Evolutionary conservation across 2,329 filamentous ascomycete species (phyloP).

Genomic region (Colletotrichum musae): DNA sequence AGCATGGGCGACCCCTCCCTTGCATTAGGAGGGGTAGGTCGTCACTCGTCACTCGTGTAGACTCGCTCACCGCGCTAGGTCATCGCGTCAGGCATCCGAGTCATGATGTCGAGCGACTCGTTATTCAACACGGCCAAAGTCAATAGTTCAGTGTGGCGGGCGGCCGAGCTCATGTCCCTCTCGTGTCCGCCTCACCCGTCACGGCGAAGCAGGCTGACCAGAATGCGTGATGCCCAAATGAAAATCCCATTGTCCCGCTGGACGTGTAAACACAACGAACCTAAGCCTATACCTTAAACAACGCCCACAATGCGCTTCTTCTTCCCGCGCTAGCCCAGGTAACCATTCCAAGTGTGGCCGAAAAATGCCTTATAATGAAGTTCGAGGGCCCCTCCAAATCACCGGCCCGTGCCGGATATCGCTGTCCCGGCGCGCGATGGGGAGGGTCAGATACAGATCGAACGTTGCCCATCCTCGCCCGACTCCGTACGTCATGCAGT

Average conservation of each 20-base stretch:
- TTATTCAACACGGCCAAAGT: too few species aligned
- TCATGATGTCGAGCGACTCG: too few species aligned
- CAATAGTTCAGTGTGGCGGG: too few species aligned
- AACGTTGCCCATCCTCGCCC: background rate
- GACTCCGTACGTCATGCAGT: constrained; percentile 5
- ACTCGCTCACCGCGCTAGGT: too few species aligned
- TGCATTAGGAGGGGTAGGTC: too few species aligned
- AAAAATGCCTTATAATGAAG: background rate
- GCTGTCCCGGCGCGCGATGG: background rate
- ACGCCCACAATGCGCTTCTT: constrained; percentile 37
- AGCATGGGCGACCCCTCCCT: background rate
- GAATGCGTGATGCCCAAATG: constrained; percentile 22
- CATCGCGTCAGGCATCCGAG: too few species aligned
- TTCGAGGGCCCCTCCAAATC: background rate
- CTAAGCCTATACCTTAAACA: constrained; percentile 35
- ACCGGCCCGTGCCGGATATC: background rate
- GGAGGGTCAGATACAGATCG: background rate
- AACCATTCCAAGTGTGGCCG: constrained; percentile 5
- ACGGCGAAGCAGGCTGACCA: background rate
- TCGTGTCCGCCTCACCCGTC: too few species aligned
- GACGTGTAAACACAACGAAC: constrained; percentile 18
- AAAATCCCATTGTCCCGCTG: constrained; percentile 25
- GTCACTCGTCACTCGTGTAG: too few species aligned
- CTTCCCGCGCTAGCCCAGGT: constrained; percentile 16
- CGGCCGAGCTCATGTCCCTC: too few species aligned